These are phyloP conservation scores for Clitoria ternatea DNA, from an alignment of 306 rosid genomes.

Conservation along the genomic window DNA sequence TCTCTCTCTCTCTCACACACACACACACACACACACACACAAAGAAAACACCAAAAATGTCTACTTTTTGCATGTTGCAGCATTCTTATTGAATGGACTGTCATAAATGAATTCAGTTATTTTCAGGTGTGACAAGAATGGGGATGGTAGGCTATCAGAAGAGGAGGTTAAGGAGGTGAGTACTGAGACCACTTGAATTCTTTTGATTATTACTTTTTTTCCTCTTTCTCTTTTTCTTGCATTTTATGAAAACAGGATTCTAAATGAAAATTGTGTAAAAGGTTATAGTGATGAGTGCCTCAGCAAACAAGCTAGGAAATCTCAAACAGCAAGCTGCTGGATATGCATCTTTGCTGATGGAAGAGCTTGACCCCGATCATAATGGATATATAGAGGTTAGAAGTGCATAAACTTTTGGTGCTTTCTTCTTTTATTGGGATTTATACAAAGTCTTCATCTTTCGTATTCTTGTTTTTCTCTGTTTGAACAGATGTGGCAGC, in stretches of 20 bases:
- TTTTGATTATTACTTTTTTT: not conserved
- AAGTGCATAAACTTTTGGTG: not conserved
- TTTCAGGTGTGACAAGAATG: constrained; percentile 96
- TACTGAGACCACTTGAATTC: constrained; percentile 3
- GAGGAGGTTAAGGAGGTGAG: constrained; percentile 89
- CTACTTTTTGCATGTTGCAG: not conserved
- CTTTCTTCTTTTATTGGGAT: not conserved
- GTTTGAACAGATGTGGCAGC: constrained; percentile 72
- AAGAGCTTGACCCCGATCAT: constrained; percentile 92
- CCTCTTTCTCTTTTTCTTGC: not conserved
- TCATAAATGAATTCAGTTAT: constrained; percentile 15
- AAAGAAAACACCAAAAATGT: too few species aligned
- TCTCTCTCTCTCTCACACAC: too few species aligned
- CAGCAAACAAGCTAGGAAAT: constrained; percentile 76
- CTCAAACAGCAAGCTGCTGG: constrained; percentile 61
- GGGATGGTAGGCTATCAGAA: constrained; percentile 88
- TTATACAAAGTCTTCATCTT: not conserved
- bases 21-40: not conserved
- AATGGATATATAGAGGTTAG: constrained; percentile 83
- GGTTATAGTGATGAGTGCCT: constrained; percentile 92
- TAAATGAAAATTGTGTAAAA: constrained; percentile 37
- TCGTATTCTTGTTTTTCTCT: not conserved
- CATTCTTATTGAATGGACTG: not conserved
- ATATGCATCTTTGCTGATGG: constrained; percentile 90
- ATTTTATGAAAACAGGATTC: constrained; percentile 21